Conservation (phyloP, 345 rosid species). For the Laguncularia racemosa region DNA sequence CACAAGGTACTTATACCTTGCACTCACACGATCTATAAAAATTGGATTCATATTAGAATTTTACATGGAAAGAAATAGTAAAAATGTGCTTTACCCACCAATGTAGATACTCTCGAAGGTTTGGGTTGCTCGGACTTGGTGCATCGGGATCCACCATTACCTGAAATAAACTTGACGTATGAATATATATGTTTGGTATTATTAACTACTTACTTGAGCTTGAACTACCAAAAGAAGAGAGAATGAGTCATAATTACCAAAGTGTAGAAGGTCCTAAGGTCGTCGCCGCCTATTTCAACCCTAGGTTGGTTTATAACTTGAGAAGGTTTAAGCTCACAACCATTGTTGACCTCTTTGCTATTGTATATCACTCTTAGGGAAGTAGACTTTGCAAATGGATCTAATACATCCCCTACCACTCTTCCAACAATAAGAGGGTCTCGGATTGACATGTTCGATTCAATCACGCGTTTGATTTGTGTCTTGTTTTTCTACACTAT, state of each 20-base stretch:
- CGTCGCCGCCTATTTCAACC: constrained; percentile 56
- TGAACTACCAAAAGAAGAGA: too few species aligned
- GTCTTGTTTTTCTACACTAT: too few species aligned
- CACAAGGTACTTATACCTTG: too few species aligned
- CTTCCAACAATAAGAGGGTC: constrained; percentile 57
- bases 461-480: too few species aligned
- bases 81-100: constrained; percentile 23
- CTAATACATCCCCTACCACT: constrained; percentile 62
- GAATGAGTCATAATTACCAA: constrained; percentile 20
- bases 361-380: constrained; percentile 28
- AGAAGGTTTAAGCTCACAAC: constrained; percentile 58
- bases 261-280: constrained; percentile 60
- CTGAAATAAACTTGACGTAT: constrained; percentile 13
- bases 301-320: constrained; percentile 43
- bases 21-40: too few species aligned
- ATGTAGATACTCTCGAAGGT: constrained; percentile 51
- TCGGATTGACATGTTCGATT: background rate
- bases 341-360: constrained; percentile 34
- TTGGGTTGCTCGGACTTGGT: constrained; percentile 66
- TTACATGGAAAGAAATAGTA: too few species aligned
- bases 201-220: too few species aligned
- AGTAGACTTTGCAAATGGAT: constrained; percentile 42
- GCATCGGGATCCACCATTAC: constrained; percentile 79
- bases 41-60: too few species aligned
- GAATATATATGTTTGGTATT: too few species aligned